A percentile compares a stretch with the other conserved stretches of the same genome.
Conservation (phyloP, 2,329 filamentous ascomycete genomes). For the Grosmannia huntii region DNA sequence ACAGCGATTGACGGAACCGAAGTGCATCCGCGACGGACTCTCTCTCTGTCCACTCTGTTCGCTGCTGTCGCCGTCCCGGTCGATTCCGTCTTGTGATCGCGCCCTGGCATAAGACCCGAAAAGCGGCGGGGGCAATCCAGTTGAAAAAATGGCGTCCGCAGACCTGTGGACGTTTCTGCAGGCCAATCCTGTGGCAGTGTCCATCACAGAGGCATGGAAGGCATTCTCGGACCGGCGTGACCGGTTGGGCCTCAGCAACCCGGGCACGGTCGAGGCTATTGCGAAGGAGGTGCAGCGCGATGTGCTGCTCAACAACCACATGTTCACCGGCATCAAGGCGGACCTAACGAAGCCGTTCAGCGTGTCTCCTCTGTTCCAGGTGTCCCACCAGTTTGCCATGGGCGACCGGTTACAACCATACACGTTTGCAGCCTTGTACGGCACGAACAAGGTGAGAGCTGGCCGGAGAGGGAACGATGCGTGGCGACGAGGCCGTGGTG, state of each 20-base stretch:
- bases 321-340: conserved; percentile 91
- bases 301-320: conserved; percentile 90
- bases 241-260: conserved; percentile 80
- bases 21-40: neutral
- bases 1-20: neutral
- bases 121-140: neutral
- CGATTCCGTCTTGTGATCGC: neutral
- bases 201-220: conserved; percentile 64
- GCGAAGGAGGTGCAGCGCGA: conserved; percentile 89
- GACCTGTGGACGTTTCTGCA: conserved; percentile 51
- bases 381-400: conserved; percentile 93
- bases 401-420: conserved; percentile 90
- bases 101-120: neutral
- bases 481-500: neutral
- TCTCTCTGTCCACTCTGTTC: neutral
- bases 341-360: conserved; percentile 96
- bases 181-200: conserved; percentile 58
- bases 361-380: conserved; percentile 86
- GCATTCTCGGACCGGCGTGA: conserved; percentile 77
- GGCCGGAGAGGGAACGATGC: conserved; percentile 11
- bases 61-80: neutral
- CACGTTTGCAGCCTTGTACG: conserved; percentile 86
- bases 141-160: conserved; percentile 31
- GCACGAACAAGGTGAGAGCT: conserved; percentile 65
- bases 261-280: conserved; percentile 76